Percentiles rank a stretch among this genome's conserved stretches.
These are phyloP conservation scores for Orbilia ellipsospora DNA, from an alignment of 2,329 filamentous ascomycete genomes.

Conservation along the genomic window DNA sequence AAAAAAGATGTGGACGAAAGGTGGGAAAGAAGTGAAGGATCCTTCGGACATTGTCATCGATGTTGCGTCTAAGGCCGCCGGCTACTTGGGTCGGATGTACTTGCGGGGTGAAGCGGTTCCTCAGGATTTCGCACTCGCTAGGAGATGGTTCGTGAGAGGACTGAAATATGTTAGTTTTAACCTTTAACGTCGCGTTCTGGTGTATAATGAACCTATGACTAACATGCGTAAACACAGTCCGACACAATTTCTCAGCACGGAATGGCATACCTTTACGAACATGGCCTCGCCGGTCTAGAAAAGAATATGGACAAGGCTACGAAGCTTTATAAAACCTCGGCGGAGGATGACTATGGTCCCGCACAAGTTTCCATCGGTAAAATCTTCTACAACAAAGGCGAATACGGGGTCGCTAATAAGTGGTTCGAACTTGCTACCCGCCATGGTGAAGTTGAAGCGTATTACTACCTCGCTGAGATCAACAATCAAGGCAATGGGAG, in stretches of 20 bases:
- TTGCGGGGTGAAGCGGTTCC: slow-evolving; percentile 84
- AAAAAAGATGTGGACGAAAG: slow-evolving; percentile 81
- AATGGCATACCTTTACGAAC: slow-evolving; percentile 82
- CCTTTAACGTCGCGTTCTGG: neutral
- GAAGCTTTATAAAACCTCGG: slow-evolving; percentile 79
- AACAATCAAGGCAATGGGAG: slow-evolving; percentile 81
- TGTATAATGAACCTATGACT: neutral
- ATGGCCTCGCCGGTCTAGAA: slow-evolving; percentile 75
- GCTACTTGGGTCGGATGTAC: slow-evolving; percentile 89
- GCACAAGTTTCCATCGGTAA: slow-evolving; percentile 85
- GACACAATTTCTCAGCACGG: slow-evolving; percentile 88
- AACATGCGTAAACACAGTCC: slow-evolving; percentile 64
- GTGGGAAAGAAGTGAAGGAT: slow-evolving; percentile 77
- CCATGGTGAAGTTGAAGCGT: slow-evolving; percentile 85
- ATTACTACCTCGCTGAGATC: slow-evolving; percentile 92
- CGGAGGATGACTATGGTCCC: slow-evolving; percentile 82
- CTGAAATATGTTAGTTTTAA: slow-evolving; percentile 64
- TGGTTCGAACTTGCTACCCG: slow-evolving; percentile 89
- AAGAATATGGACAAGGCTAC: slow-evolving; percentile 78
- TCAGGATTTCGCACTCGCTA: slow-evolving; percentile 80
- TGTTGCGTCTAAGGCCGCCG: slow-evolving; percentile 74
- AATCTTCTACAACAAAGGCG: slow-evolving; percentile 85
- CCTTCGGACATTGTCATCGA: slow-evolving; percentile 79
- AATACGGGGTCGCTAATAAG: slow-evolving; percentile 72
- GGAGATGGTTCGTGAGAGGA: slow-evolving; percentile 85